Base-by-base conservation (phyloP, 2,329 filamentous ascomycete genomes). In the Phialophora chinensis region DNA sequence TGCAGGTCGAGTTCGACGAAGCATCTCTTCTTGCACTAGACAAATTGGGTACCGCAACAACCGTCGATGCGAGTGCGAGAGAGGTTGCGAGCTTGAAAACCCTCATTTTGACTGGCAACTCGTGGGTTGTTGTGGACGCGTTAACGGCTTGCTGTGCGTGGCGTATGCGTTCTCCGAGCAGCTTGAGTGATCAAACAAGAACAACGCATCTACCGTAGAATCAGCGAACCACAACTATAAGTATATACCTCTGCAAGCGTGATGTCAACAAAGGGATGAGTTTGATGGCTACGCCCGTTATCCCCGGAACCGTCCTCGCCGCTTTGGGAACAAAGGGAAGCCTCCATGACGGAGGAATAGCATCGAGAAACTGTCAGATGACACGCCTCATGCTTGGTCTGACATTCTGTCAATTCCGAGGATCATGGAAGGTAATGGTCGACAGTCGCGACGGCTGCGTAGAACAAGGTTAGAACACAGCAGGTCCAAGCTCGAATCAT, bases 1-100 rank as follows among this genome's bases (percentile, higher is more conserved):
- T 12, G 44, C 63, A 61, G 4, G 29, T 61, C 35, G 33, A 42
- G 35, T 23, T 44, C 31, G 35, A 58, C 20, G 55, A 44, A 20
- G 31, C 35, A 29, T 55, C 53, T 35, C 53, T 25, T 35, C 53
- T 31, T 1, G 35, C 29, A 7, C n/a, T 55, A 11, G 8, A n/a
- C 53, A 55, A n/a, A n/a, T 55, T 29, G 4, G 53, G 53, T 20
- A 55, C 29, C 29, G 53, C 53, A 35, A 14, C 53, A 11, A 35
- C 29, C 12, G 25, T 14, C 8, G 53, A 55, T 11, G 29, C n/a
- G 12, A 55, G 53, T 8, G 25, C 53, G n/a, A 55, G 14, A n/a
- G 53, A 35, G 5, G 53, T 25, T 20, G 53, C 12, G 53, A 55
- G 5, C 7, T n/a, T 29, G 29, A 31, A 17, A 4, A 55, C 20